phyloP scores from a whole-genome alignment of 2,329 filamentous ascomycete genomes.

The Colletotrichum ledebouriae region DNA sequence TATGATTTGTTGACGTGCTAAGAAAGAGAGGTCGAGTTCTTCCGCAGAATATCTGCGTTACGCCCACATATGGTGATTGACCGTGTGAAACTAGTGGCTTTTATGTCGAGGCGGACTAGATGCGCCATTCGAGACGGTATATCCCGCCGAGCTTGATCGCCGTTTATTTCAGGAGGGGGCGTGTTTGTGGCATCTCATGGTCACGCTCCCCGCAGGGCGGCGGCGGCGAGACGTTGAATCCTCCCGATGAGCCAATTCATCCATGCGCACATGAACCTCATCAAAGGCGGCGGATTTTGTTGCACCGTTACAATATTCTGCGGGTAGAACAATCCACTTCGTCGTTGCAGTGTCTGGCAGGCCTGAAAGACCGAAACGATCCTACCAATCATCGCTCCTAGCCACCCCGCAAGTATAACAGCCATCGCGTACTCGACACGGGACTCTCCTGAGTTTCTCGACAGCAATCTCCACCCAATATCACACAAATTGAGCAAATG shows the following conservation, averaged over 20 bases:
- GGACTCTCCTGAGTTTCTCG: too few species aligned
- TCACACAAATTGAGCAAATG: too few species aligned
- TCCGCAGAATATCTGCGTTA: not conserved
- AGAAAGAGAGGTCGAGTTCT: conserved; percentile 4
- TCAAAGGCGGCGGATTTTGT: conserved; percentile 25
- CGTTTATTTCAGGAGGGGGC: conserved; percentile 26
- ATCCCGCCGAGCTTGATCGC: conserved; percentile 17
- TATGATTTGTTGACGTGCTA: not conserved
- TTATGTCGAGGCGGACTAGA: not conserved
- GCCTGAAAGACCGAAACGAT: too few species aligned
- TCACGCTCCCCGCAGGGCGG: conserved; percentile 28
- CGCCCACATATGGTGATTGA: too few species aligned
- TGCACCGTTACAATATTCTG: conserved; percentile 23
- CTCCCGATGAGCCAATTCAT: conserved; percentile 42
- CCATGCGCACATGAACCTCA: conserved; percentile 32
- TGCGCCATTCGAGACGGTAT: conserved; percentile 21
- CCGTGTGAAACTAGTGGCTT: too few species aligned
- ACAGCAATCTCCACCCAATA: too few species aligned
- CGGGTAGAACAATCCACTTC: conserved; percentile 8
- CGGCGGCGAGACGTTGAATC: conserved; percentile 40
- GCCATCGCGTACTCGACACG: too few species aligned
- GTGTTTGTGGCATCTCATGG: conserved; percentile 26
- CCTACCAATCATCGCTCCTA: too few species aligned
- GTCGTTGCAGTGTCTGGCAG: not conserved
- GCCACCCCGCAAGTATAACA: too few species aligned